Evolutionary conservation across 495 filamentous ascomycete species (phyloP).

Genomic region (Aspergillus hancockii): DNA sequence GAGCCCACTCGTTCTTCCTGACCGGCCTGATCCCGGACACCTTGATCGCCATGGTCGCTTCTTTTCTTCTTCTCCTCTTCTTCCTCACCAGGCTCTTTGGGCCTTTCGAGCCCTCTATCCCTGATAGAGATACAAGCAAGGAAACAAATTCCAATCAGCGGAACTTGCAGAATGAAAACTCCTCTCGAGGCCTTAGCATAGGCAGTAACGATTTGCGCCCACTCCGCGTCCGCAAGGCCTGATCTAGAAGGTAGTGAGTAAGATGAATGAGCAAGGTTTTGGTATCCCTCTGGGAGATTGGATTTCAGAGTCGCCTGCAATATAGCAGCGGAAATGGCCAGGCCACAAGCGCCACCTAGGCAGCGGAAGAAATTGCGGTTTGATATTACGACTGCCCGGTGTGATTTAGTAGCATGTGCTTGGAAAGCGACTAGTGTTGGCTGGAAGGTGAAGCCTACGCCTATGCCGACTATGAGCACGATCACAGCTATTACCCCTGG

Average conservation of each 20-base stretch:
- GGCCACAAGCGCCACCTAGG: constrained; percentile 59
- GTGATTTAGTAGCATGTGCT: constrained; percentile 57
- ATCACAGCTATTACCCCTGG: constrained; percentile 53
- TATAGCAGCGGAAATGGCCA: constrained; percentile 60
- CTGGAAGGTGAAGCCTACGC: constrained; percentile 61
- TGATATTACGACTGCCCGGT: constrained; percentile 62
- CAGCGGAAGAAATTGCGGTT: constrained; percentile 65
- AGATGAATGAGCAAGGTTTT: constrained; percentile 41
- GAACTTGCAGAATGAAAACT: constrained; percentile 57
- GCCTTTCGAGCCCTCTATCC: constrained; percentile 54
- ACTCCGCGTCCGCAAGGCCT: constrained; percentile 35
- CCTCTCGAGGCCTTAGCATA: constrained; percentile 53
- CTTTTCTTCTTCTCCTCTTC: constrained; percentile 31
- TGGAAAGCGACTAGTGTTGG: constrained; percentile 64
- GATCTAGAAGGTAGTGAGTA: constrained; percentile 42
- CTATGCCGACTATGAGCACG: constrained; percentile 54
- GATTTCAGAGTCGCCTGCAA: constrained; percentile 52
- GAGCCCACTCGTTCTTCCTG: neutral
- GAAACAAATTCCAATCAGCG: constrained; percentile 55
- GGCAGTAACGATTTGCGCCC: constrained; percentile 44
- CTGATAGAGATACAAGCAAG: constrained; percentile 52
- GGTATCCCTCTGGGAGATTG: constrained; percentile 43
- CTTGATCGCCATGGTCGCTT: constrained; percentile 20
- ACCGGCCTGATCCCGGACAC: neutral
- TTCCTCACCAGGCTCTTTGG: constrained; percentile 46